phyloP scores from a whole-genome alignment of 257 asterid species.

The Capsicum chinense region DNA sequence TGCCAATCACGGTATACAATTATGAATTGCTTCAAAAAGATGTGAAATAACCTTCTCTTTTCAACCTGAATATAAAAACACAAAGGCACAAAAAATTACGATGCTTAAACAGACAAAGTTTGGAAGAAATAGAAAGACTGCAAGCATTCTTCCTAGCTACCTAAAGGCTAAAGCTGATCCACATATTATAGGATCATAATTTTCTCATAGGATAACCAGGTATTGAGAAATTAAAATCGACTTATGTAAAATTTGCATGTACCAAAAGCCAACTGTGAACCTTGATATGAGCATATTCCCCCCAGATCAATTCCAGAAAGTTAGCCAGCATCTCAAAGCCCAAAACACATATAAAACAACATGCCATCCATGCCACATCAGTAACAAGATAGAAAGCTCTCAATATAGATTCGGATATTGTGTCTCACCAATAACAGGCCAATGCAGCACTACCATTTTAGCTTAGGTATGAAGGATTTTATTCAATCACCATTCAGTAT shows the following conservation, averaged over 20 bases:
- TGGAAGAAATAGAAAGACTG: conserved; percentile 31
- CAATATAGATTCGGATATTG: not conserved
- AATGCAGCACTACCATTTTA: conserved; percentile 5
- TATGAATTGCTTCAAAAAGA: conserved; percentile 86
- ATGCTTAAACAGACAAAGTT: conserved; percentile 32
- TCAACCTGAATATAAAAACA: conserved; percentile 64
- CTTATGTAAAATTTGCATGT: not conserved
- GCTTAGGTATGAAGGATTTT: conserved; percentile 1
- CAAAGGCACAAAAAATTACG: conserved; percentile 29
- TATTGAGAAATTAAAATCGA: conserved; percentile 16
- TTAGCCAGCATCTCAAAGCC: conserved; percentile 7
- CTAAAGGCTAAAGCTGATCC: conserved; percentile 14
- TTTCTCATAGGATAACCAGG: not conserved
- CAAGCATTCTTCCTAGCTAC: conserved; percentile 7
- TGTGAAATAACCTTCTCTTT: conserved; percentile 62
- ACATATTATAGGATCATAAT: conserved; percentile 7
- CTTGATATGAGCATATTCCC: conserved; percentile 3
- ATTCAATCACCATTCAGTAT: conserved; percentile 21
- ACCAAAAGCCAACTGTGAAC: conserved; percentile 11
- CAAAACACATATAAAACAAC: not conserved
- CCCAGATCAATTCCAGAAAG: conserved; percentile 22
- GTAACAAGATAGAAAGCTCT: not conserved
- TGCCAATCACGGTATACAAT: conserved; percentile 70
- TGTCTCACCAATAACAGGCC: not conserved
- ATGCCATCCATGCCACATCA: conserved; percentile 18